Evolutionary conservation across 2,329 filamentous ascomycete species (phyloP).

Genomic region (Clonostachys rhizophaga): DNA sequence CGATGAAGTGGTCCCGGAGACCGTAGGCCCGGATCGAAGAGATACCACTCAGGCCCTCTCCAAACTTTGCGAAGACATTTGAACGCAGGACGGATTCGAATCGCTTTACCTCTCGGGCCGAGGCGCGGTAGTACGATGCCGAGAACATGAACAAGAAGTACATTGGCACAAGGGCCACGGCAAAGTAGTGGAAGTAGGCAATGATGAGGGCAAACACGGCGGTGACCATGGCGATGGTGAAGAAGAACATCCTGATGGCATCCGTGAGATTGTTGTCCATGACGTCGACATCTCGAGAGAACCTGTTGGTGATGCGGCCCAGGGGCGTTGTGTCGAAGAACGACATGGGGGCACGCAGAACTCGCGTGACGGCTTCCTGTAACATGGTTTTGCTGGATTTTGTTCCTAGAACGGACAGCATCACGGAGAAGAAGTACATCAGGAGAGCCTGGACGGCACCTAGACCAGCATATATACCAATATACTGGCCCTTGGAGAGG

Average conservation of each 20-base stretch:
- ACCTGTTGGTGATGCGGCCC: constrained; percentile 92
- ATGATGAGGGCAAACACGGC: constrained; percentile 88
- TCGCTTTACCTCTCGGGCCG: constrained; percentile 89
- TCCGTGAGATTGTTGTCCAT: constrained; percentile 94
- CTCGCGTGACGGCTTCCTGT: constrained; percentile 70
- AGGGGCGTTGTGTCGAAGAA: constrained; percentile 98
- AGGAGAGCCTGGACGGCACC: constrained; percentile 67
- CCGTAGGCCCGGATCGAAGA: constrained; percentile 89
- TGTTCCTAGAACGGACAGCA: constrained; percentile 76
- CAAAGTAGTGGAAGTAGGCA: constrained; percentile 90
- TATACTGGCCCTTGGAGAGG: constrained; percentile 65
- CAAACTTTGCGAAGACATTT: constrained; percentile 83
- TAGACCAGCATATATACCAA: constrained; percentile 66
- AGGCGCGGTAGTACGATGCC: constrained; percentile 82
- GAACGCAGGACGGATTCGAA: constrained; percentile 89
- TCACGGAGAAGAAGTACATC: constrained; percentile 76
- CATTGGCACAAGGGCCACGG: constrained; percentile 56
- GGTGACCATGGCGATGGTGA: constrained; percentile 77
- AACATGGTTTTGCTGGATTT: constrained; percentile 79
- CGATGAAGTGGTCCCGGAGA: constrained; percentile 68
- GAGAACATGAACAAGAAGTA: constrained; percentile 76
- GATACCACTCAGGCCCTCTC: constrained; percentile 79
- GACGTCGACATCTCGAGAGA: constrained; percentile 90
- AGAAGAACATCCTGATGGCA: constrained; percentile 86
- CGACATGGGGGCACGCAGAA: constrained; percentile 71